A percentile compares a stretch with the other conserved stretches of the same genome.
phyloP scores from a whole-genome alignment of 164 flowering plant species.

The Vitis riparia region DNA sequence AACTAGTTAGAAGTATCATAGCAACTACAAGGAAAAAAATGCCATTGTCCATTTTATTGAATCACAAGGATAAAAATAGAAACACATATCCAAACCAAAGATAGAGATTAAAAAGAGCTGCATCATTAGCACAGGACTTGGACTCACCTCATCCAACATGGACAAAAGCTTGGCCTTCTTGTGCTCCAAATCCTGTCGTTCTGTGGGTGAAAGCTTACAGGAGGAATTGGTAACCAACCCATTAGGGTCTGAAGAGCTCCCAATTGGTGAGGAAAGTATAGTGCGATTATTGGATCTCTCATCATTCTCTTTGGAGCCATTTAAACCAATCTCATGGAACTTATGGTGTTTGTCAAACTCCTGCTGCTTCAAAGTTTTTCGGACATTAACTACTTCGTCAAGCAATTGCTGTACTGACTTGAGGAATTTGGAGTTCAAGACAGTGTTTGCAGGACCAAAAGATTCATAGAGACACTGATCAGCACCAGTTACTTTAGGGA shows the following conservation, averaged over 20 bases:
- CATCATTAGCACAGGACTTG: background rate
- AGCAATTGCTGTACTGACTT: conserved; percentile 77
- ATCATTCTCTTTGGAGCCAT: conserved; percentile 39
- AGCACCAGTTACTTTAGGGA: conserved; percentile 25
- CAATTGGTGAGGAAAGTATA: conserved; percentile 18
- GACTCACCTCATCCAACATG: conserved; percentile 82
- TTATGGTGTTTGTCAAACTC: conserved; percentile 35
- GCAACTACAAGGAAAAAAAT: background rate
- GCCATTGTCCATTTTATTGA: background rate
- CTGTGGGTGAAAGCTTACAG: conserved; percentile 57
- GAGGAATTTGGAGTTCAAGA: conserved; percentile 62
- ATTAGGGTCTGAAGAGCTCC: conserved; percentile 31
- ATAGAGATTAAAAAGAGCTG: background rate
- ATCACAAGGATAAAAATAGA: background rate
- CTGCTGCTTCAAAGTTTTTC: conserved; percentile 50
- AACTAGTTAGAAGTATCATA: background rate
- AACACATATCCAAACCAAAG: background rate
- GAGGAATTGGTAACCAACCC: conserved; percentile 36
- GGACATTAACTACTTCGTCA: conserved; percentile 79
- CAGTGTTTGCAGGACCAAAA: conserved; percentile 27
- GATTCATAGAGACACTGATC: conserved; percentile 31
- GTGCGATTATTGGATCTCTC: conserved; percentile 19
- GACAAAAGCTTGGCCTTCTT: conserved; percentile 71
- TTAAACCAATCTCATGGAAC: conserved; percentile 18
- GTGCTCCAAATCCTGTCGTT: conserved; percentile 67